Evolutionary conservation across 1,284 basidiomycete genomes (phyloP).

Genomic region (Malassezia sp.): DNA sequence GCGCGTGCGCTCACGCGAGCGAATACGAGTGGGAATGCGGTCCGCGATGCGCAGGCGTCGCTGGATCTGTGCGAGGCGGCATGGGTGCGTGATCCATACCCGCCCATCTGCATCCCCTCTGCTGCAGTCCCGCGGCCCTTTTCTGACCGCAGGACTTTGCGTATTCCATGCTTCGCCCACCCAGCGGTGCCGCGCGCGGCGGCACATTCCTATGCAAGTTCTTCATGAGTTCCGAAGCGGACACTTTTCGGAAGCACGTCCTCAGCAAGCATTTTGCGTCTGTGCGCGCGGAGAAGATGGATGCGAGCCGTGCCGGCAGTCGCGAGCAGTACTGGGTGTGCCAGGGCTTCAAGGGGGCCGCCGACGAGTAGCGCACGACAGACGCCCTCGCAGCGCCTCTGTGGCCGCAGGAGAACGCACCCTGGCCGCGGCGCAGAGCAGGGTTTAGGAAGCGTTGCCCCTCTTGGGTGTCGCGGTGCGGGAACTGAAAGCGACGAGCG

Average conservation of each 20-base stretch:
- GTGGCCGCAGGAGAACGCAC: too few relatives aligned
- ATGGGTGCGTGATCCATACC: too few relatives aligned
- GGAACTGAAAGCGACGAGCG: too few relatives aligned
- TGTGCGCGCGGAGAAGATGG: conserved; percentile 34
- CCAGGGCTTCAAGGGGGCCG: too few relatives aligned
- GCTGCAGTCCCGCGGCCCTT: too few relatives aligned
- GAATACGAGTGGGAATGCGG: conserved; percentile 10
- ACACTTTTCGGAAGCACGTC: conserved; percentile 25
- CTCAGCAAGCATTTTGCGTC: conserved; percentile 23
- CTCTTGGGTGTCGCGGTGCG: conserved; percentile 3
- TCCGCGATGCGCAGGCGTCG: conserved; percentile 13
- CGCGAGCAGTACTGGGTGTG: conserved; percentile 40
- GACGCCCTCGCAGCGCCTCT: too few relatives aligned
- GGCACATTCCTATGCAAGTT: conserved; percentile 32
- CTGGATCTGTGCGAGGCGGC: conserved; percentile 16
- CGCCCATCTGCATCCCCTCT: too few relatives aligned
- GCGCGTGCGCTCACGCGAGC: neutral
- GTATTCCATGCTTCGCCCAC: neutral
- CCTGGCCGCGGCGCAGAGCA: too few relatives aligned
- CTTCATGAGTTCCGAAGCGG: conserved; percentile 31
- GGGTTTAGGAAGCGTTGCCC: too few relatives aligned
- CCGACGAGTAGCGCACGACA: neutral
- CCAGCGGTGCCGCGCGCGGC: too few relatives aligned
- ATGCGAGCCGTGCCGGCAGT: conserved; percentile 31
- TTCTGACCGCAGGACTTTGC: too few relatives aligned